Percentiles rank a stretch among this genome's conserved stretches.
phyloP scores from a whole-genome alignment of 306 rosid genomes.

The Quercus cerris region DNA sequence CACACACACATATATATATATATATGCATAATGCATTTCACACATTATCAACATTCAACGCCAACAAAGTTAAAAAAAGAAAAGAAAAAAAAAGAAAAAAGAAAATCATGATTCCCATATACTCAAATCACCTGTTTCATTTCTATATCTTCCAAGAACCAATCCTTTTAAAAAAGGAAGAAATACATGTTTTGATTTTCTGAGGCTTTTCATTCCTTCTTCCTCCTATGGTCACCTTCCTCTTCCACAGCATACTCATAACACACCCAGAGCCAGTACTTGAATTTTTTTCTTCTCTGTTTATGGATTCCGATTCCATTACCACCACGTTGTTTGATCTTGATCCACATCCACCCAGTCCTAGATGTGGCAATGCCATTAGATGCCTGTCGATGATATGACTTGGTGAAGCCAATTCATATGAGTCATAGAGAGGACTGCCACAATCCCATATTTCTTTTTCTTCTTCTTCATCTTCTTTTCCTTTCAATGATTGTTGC shows the following conservation, averaged over 20 bases:
- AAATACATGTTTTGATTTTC: conserved; percentile 24
- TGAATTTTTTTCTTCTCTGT: background rate
- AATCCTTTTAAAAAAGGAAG: conserved; percentile 25
- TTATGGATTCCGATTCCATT: background rate
- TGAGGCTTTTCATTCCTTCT: conserved; percentile 26
- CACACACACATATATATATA: too few species aligned
- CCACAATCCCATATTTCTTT: conserved; percentile 79
- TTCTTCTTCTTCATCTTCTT: conserved; percentile 7
- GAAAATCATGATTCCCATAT: background rate
- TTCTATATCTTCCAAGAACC: conserved; percentile 37
- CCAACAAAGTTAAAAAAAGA: background rate
- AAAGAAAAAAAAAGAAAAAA: background rate
- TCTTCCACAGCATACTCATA: conserved; percentile 38
- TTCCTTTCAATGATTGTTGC: conserved; percentile 27
- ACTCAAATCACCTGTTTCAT: background rate
- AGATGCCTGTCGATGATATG: conserved; percentile 70
- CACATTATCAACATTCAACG: background rate
- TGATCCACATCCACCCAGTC: background rate
- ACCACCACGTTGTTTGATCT: background rate
- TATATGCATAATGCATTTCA: background rate
- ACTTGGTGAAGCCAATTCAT: conserved; percentile 57
- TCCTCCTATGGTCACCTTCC: conserved; percentile 4
- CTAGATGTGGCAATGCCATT: conserved; percentile 45
- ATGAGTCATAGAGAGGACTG: conserved; percentile 75
- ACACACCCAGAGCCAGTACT: conserved; percentile 19